Base-by-base conservation (phyloP, 2,329 filamentous ascomycete genomes). In the Sporothrix pallida region DNA sequence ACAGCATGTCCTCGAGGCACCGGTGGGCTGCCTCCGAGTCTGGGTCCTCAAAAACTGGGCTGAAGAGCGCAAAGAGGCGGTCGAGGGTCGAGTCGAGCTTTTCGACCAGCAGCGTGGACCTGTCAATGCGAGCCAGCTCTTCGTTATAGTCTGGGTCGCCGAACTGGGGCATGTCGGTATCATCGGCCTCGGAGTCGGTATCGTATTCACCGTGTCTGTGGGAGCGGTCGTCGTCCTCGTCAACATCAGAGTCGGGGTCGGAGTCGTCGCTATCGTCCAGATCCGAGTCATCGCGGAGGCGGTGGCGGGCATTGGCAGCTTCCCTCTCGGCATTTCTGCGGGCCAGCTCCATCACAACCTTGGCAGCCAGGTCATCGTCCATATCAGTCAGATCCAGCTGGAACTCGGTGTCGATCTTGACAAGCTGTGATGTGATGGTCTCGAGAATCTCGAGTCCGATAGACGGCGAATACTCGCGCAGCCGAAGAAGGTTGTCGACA, bases 401-500 rank as follows among this genome's bases (percentile, higher is more conserved):
- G 81, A 98, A 96, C 80, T 98, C 93, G 0, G 97, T 94, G 80
- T 99, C 96, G 74, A 98, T 93, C 82, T 96, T 96, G 79, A 98
- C 93, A 8, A 98, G 87, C 75, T 93, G 91, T 77, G 95, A 92
- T 58, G 94, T 92, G 67, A 98, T 92, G 13, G 97, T 84, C 73
- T 94, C 91, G 76, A 97, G 87, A 31, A 98, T 90, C 75, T 97
- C 93, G 8, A 92, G 89, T 75, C 91, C 91, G 50, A 98, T 84
- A 74, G 93, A 91, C 0, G 93, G 91, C 1, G 92, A 89, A 79
- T 97, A 97, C 68, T 90, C 87, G 71, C 92, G 90, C 48, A 98
- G 85, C 74, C 87, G 89, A 37, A 98, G 84, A 10, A 98, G 84
- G 80, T 98, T 97, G 78, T 92, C 88, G 74, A 97, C 91, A 79